phyloP scores from a whole-genome alignment of 2,329 filamentous ascomycete genomes.

The Dactylellina sp. region DNA sequence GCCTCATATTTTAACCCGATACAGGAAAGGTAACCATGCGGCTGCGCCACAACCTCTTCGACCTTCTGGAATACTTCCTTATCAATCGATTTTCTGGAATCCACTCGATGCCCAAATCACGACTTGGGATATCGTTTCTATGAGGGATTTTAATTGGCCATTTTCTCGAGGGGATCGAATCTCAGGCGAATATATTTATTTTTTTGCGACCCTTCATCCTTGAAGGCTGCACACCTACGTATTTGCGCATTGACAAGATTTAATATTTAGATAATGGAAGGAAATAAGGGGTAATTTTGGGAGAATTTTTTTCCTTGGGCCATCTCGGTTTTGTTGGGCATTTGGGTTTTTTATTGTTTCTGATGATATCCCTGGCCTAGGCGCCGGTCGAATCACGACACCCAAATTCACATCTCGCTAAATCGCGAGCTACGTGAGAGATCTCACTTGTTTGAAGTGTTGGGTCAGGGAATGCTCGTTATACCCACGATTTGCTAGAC shows the following conservation, averaged over 20 bases:
- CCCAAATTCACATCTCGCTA: conserved; percentile 10
- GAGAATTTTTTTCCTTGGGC: conserved; percentile 27
- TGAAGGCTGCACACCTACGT: conserved; percentile 48
- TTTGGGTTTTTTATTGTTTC: conserved; percentile 17
- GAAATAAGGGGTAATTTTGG: conserved; percentile 50
- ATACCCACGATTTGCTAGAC: neutral
- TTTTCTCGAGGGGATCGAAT: conserved; percentile 30
- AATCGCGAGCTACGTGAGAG: conserved; percentile 7
- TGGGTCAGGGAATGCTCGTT: conserved; percentile 15
- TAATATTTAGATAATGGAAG: conserved; percentile 35
- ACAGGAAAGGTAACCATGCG: conserved; percentile 28
- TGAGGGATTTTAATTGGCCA: conserved; percentile 56
- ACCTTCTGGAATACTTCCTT: conserved; percentile 55
- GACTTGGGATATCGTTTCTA: conserved; percentile 30
- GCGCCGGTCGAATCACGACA: conserved; percentile 27
- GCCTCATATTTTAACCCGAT: conserved; percentile 49
- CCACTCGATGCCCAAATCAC: conserved; percentile 10
- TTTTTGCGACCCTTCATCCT: conserved; percentile 28
- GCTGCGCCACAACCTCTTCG: conserved; percentile 45
- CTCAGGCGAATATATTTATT: conserved; percentile 6
- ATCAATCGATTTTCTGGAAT: conserved; percentile 53
- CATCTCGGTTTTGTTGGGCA: conserved; percentile 43
- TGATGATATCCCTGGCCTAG: conserved; percentile 33
- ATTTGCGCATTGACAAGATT: conserved; percentile 54
- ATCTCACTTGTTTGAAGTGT: conserved; percentile 17